A percentile compares a stretch with the other conserved stretches of the same genome.
Conservation (phyloP, 1,284 basidiomycete species). For the Trametes hirsuta region DNA sequence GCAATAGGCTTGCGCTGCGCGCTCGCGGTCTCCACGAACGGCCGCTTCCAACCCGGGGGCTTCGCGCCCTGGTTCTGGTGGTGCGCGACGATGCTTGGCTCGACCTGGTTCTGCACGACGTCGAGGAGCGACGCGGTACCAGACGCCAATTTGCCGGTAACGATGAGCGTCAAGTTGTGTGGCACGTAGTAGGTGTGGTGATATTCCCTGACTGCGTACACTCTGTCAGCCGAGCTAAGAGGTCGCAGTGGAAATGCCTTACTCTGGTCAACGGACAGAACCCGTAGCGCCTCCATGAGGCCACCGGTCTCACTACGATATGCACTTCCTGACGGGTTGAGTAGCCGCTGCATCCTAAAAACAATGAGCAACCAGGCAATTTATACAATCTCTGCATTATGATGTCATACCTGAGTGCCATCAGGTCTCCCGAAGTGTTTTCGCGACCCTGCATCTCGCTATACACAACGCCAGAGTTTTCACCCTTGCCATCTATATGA, state of each 20-base stretch:
- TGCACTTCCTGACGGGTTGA: constrained; percentile 85
- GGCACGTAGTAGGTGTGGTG: constrained; percentile 93
- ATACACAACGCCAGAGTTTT: constrained; percentile 96
- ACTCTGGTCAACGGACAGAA: constrained; percentile 92
- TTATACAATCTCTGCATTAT: not conserved
- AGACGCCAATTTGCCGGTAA: constrained; percentile 77
- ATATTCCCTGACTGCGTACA: constrained; percentile 78
- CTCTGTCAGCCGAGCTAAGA: constrained; percentile 1
- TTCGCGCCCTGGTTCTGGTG: constrained; percentile 67
- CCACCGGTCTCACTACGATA: constrained; percentile 98
- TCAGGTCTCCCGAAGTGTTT: constrained; percentile 89
- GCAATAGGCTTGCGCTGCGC: constrained; percentile 62
- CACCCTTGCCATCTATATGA: constrained; percentile 89
- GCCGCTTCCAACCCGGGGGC: constrained; percentile 89
- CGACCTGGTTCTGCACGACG: constrained; percentile 81
- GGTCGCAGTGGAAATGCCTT: constrained; percentile 19
- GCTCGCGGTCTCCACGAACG: constrained; percentile 90
- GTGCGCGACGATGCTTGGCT: constrained; percentile 79
- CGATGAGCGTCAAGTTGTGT: constrained; percentile 88
- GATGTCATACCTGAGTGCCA: constrained; percentile 73
- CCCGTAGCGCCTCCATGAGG: constrained; percentile 88
- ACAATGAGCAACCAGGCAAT: constrained; percentile 11
- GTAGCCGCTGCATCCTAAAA: constrained; percentile 71
- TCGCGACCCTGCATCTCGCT: constrained; percentile 98
- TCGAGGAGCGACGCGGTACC: constrained; percentile 72